Evolutionary conservation across 768 basidiomycete genomes (phyloP), one percentile per base, ranked within the genome.

Genomic region (Fomitopsis pulvina): DNA sequence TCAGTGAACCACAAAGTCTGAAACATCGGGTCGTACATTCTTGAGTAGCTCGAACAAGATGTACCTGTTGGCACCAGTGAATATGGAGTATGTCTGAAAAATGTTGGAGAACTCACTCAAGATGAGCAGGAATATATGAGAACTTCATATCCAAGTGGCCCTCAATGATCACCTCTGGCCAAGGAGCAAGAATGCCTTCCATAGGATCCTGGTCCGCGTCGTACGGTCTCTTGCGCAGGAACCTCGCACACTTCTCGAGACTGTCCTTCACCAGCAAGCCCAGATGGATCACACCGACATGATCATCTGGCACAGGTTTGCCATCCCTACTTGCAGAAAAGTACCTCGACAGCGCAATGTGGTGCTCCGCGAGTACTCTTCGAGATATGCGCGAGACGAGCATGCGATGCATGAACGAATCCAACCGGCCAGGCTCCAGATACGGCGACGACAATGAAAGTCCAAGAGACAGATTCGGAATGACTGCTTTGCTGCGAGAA

Each of bases 401-500:
- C 92, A 95, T 95, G 21, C 91, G 81, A 21, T 83, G 79, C 85
- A 92, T 90, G 65, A 92, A 91, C 2, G 87, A 76, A 63, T 93
- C 91, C 11, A 94, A 74, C 34, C 78, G 75, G 51, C 92, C 89
- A 0, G 92, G 84, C 0, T 79, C 72, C 7, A 94, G 76, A 62
- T 84, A 80, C 1, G 81, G 84, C 14, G 91, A 92, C 0, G 89
- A 81, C n/a, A 92, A 73, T 21, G 91, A 90, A 27, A 93, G 71
- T 4, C 92, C 90, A 4, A 93, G 79, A 14, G 85, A 83, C 8
- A 90, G 74, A 60, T 74, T 84, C n/a, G 87, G 89, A 51, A 92
- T 92, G 11, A 87, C 83, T 2, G 81, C 71, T 4, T 82, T 80
- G 66, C 87, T 91, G 44, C 18, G 53, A 52, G n/a, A 39, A 5